phyloP scores from a whole-genome alignment of 306 rosid species.

The Albizia julibrissin region DNA sequence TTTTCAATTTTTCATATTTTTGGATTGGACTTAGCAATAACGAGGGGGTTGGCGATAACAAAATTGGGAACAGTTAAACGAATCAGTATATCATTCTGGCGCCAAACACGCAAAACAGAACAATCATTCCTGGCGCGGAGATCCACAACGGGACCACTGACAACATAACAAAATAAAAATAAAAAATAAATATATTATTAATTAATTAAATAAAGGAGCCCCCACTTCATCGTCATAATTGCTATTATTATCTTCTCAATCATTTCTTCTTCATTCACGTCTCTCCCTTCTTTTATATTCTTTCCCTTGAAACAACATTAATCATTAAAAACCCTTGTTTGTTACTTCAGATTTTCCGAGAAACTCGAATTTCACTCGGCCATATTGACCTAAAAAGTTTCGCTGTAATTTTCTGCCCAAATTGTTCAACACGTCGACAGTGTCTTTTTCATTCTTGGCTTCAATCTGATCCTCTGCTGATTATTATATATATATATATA shows the following conservation, averaged over 20 bases:
- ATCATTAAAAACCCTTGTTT: constrained; percentile 1
- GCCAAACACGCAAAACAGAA: constrained; percentile 38
- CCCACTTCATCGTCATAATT: constrained; percentile 31
- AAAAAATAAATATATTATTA: background rate
- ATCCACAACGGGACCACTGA: constrained; percentile 19
- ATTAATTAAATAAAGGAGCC: constrained; percentile 14
- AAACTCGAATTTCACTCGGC: background rate
- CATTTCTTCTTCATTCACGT: constrained; percentile 18
- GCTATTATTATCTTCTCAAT: constrained; percentile 31
- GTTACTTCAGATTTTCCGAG: constrained; percentile 1
- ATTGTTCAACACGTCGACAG: constrained; percentile 34
- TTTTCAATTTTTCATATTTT: too few relatives aligned
- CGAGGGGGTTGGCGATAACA: too few relatives aligned
- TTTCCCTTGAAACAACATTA: background rate
- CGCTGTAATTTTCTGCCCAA: constrained; percentile 26
- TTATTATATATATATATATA: background rate
- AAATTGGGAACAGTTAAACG: background rate
- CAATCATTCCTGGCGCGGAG: constrained; percentile 30
- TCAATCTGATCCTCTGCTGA: constrained; percentile 4
- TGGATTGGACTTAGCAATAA: too few relatives aligned
- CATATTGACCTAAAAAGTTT: constrained; percentile 23
- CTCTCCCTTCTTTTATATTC: background rate
- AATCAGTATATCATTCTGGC: constrained; percentile 20
- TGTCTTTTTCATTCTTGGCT: constrained; percentile 40
- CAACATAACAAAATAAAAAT: background rate